A percentile compares a stretch with the other conserved stretches of the same genome.
Conservation (phyloP, 345 rosid species). For the Odontarrhena argentea region DNA sequence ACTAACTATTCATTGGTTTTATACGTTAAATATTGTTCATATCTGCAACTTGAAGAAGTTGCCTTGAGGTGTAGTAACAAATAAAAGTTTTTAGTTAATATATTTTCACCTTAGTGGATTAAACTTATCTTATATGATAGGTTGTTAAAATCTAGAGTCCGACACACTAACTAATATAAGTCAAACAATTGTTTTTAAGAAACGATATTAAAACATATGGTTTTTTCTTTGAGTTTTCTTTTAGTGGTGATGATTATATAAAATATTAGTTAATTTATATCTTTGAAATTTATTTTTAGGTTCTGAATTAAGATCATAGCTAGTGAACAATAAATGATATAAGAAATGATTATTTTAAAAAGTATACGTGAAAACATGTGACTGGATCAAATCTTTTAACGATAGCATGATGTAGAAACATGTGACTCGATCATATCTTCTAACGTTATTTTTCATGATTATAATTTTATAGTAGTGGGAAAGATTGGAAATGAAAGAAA, state of each 20-base stretch:
- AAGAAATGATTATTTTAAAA: constrained; percentile 1
- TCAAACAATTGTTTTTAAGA: not conserved
- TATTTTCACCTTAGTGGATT: not conserved
- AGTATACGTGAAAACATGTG: constrained; percentile 15
- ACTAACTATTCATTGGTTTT: too few species aligned
- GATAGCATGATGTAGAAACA: constrained; percentile 9
- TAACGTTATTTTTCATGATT: constrained; percentile 4
- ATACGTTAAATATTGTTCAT: too few species aligned
- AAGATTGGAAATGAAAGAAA: not conserved
- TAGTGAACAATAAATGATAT: not conserved
- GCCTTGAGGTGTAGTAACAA: too few species aligned
- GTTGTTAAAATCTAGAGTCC: not conserved
- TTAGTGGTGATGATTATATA: not conserved
- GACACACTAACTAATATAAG: too few species aligned
- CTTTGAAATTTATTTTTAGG: too few species aligned
- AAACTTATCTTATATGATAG: not conserved
- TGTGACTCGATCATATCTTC: constrained; percentile 23
- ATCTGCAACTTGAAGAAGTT: too few species aligned
- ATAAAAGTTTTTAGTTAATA: too few species aligned
- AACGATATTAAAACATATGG: not conserved
- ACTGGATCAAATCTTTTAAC: not conserved
- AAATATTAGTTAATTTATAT: not conserved
- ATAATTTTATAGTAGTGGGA: not conserved
- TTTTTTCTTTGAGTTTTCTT: not conserved
- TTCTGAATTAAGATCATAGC: not conserved